These are phyloP conservation scores for Pichia scutulata DNA, from an alignment of 805 yeast species.

Conservation along the genomic window DNA sequence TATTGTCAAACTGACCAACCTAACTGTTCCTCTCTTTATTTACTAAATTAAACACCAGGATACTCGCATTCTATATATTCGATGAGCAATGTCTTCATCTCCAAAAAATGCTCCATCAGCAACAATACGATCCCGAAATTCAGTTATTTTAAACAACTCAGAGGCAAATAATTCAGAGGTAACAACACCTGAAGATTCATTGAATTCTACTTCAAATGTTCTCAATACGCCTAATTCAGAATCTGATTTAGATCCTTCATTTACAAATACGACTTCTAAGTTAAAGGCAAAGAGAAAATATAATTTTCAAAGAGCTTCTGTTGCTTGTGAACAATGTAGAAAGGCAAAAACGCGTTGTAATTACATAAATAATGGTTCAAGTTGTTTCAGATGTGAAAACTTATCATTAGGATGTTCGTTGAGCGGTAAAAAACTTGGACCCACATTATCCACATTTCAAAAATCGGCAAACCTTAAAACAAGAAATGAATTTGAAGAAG, in stretches of 20 bases:
- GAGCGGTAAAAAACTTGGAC: conserved; percentile 8
- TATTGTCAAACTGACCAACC: too few relatives aligned
- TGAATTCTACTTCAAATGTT: background rate
- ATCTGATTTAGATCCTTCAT: background rate
- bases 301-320: conserved; percentile 14
- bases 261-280: background rate
- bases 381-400: conserved; percentile 23
- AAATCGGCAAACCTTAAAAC: conserved; percentile 5
- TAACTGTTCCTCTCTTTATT: too few relatives aligned
- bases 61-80: too few relatives aligned
- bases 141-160: background rate
- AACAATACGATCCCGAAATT: background rate
- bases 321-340: conserved; percentile 21
- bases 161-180: background rate
- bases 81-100: too few relatives aligned
- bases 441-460: conserved; percentile 9
- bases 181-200: background rate
- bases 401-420: conserved; percentile 18
- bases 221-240: background rate
- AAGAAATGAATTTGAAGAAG: conserved; percentile 1
- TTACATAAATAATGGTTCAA: conserved; percentile 16
- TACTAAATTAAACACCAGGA: too few relatives aligned
- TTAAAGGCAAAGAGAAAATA: conserved; percentile 9
- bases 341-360: conserved; percentile 23
- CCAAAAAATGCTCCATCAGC: background rate